Evolutionary conservation across 441 rosid species (phyloP), one percentile per base, ranked within the genome.

Genomic region (Adansonia gregorii): DNA sequence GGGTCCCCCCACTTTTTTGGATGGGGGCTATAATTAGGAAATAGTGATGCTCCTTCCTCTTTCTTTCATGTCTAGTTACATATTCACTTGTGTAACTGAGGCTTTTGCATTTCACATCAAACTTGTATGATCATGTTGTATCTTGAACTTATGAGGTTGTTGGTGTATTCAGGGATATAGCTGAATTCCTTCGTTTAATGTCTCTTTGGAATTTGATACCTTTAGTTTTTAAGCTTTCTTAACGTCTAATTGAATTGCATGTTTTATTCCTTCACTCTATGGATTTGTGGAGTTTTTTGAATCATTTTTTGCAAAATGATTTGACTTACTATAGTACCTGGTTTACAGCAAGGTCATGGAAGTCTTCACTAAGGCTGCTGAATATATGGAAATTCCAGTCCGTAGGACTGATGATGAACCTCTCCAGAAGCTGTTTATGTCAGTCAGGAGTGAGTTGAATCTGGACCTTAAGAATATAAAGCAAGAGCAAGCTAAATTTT

Each of bases 401-500:
- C 97, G 97, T 79, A 91, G 98, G 86, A 92, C 93, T 35, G 98
- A 96, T 46, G 89, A 91, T 77, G 99, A 96, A 82, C 99, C 99
- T 63, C 98, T 96, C 74, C 98, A 93, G 85, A 96, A 93, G 89
- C 88, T 96, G 79, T 96, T 96, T 88, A 81, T 94, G 90, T 90
- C 97, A 14, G 99, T 96, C 61, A 87, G 99, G 87, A 94, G 99
- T 78, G 99, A 96, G 86, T 86, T 96, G 86, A 94, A 96, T 83
- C 84, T 96, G 84, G 99, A 96, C 83, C 93, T 84, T 20, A 94
- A 94, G 89, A 96, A 93, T 86, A 91, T 93, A 77, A 96, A 96
- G 92, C 98, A 96, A 90, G 99, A 96, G 86, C 99, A 96, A 83
- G 98, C 98, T 75, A 96, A 94, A 87, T 96, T 94, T 84, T 96